Evolutionary conservation across 306 rosid species (phyloP).

Genomic region (Prunus mume): DNA sequence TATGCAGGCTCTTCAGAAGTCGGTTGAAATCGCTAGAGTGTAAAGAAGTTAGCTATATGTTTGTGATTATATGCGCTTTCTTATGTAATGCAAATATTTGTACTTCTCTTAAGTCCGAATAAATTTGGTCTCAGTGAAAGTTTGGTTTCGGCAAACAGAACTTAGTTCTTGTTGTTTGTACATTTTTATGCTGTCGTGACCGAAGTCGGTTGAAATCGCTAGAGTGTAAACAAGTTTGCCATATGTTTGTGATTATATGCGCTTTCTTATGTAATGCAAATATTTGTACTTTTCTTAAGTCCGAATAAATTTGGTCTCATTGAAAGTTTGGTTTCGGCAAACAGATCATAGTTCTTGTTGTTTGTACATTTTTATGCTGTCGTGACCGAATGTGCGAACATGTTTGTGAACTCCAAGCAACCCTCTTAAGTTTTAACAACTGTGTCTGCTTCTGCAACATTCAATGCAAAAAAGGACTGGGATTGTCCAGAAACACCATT

Average conservation of each 20-base stretch:
- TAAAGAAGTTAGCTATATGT: conserved; percentile 16
- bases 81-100: not conserved
- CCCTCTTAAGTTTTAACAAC: not conserved
- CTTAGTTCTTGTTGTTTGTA: not conserved
- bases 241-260: not conserved
- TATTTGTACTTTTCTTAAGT: not conserved
- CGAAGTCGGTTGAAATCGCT: not conserved
- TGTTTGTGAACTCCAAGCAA: not conserved
- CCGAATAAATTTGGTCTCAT: too few species aligned
- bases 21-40: conserved; percentile 68
- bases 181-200: not conserved
- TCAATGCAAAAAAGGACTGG: not conserved
- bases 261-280: not conserved
- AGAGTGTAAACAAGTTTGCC: too few species aligned
- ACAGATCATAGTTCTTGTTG: not conserved
- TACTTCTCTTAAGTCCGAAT: not conserved
- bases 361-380: not conserved
- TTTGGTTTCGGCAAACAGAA: not conserved
- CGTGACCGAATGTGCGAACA: not conserved
- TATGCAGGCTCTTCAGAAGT: conserved; percentile 70
- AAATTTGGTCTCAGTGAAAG: not conserved
- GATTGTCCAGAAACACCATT: not conserved
- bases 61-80: not conserved
- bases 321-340: too few species aligned
- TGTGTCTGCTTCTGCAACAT: not conserved